A percentile compares a stretch with the other conserved stretches of the same genome.
These are phyloP conservation scores for Pistacia vera DNA, from an alignment of 345 rosid species.

Conservation along the genomic window DNA sequence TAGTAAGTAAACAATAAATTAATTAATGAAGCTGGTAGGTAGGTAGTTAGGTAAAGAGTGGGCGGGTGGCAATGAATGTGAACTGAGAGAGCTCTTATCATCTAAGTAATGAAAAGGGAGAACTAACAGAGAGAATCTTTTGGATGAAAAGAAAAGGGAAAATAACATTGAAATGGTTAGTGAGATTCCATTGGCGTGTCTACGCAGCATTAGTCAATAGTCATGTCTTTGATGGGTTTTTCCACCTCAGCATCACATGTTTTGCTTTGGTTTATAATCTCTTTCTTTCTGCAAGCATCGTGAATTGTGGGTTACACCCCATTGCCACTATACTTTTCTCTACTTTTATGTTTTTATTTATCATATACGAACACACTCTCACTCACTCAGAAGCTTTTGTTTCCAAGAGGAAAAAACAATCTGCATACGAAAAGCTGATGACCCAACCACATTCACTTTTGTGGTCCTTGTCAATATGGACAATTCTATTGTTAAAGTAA, in stretches of 20 bases:
- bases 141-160: neutral
- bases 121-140: neutral
- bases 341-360: neutral
- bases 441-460: neutral
- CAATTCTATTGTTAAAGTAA: neutral
- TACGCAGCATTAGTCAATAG: neutral
- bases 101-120: no score
- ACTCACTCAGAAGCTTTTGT: neutral
- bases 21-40: no score
- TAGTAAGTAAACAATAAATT: no score
- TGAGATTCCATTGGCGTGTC: slow-evolving; percentile 3
- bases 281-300: neutral
- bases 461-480: slow-evolving; percentile 14
- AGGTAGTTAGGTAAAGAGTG: no score
- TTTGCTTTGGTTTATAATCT: slow-evolving; percentile 19
- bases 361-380: neutral
- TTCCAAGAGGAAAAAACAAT: neutral
- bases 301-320: slow-evolving; percentile 35
- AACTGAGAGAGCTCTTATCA: neutral
- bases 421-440: neutral
- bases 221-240: neutral
- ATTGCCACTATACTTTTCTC: slow-evolving; percentile 24
- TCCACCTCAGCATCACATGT: slow-evolving; percentile 34
- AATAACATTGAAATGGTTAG: neutral
- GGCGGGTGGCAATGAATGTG: neutral